Conservation (phyloP, 2,329 filamentous ascomycete species). For the Colletotrichum aenigma region DNA sequence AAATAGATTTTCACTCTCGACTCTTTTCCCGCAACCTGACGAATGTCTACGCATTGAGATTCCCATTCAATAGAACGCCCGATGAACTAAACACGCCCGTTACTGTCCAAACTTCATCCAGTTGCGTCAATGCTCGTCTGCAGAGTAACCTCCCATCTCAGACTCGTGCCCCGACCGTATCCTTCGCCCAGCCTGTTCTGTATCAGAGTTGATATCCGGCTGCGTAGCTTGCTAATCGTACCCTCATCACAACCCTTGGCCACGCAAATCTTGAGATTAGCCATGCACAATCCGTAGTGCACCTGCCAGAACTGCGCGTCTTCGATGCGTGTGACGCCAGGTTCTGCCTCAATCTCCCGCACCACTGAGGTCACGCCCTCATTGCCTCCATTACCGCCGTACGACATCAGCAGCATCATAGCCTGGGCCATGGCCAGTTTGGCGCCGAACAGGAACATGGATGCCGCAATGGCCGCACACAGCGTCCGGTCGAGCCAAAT, state of each 20-base stretch:
- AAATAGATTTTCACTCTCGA: conserved; percentile 4
- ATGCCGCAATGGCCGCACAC: conserved; percentile 79
- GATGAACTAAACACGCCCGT: not conserved
- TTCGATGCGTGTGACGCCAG: conserved; percentile 76
- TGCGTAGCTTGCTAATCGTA: conserved; percentile 73
- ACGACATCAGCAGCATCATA: conserved; percentile 95
- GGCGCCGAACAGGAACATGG: conserved; percentile 88
- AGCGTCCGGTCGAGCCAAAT: conserved; percentile 83
- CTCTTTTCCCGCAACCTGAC: not conserved
- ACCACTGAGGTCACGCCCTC: conserved; percentile 74
- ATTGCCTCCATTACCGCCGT: conserved; percentile 46
- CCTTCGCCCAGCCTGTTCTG: conserved; percentile 86
- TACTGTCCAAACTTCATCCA: not conserved
- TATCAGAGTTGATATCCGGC: conserved; percentile 77
- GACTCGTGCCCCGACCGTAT: conserved; percentile 77
- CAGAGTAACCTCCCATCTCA: conserved; percentile 92
- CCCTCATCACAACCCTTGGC: conserved; percentile 69
- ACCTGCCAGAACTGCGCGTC: conserved; percentile 99
- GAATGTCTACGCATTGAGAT: not conserved
- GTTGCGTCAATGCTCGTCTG: conserved; percentile 64
- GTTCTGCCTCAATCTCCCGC: conserved; percentile 82
- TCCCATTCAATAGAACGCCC: not conserved
- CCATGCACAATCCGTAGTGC: conserved; percentile 96
- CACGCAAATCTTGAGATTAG: conserved; percentile 84
- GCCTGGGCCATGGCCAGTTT: conserved; percentile 86